phyloP scores from a whole-genome alignment of 306 rosid species.

The Arachis stenosperma region DNA sequence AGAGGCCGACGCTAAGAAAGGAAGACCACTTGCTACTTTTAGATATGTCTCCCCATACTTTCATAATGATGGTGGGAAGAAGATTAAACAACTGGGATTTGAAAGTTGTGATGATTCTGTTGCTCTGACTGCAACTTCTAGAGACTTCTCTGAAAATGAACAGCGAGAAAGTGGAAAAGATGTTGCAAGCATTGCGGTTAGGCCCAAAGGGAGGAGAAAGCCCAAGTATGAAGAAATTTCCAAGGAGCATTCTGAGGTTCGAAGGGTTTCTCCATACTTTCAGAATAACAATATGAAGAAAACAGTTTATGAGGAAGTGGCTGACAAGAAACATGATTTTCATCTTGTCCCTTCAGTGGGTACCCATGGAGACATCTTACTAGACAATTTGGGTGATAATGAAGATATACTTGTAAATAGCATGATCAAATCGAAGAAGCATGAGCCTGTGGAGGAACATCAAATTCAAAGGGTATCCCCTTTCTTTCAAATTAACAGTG shows the following conservation, averaged over 20 bases:
- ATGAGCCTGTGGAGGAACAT: neutral
- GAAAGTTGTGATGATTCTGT: neutral
- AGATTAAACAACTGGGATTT: neutral
- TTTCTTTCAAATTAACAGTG: neutral
- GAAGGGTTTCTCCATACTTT: slow-evolving; percentile 30
- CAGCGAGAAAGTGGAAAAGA: neutral
- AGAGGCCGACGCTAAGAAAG: neutral
- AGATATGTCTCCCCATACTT: slow-evolving; percentile 4
- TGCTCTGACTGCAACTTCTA: neutral
- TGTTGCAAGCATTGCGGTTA: neutral
- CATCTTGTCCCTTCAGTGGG: neutral
- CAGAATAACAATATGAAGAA: slow-evolving; percentile 18
- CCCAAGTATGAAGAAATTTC: neutral
- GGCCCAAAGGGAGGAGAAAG: slow-evolving; percentile 5
- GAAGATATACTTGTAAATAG: neutral
- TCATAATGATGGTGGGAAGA: neutral
- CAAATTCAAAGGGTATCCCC: slow-evolving; percentile 16
- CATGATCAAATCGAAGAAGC: neutral
- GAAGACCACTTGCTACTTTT: neutral
- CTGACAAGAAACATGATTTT: neutral
- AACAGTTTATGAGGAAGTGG: neutral
- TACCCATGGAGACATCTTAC: neutral
- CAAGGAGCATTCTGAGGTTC: neutral
- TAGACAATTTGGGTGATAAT: neutral
- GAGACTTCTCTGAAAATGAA: neutral